Evolutionary conservation across 129 eudicot genomes (phyloP), one percentile per base, ranked within the genome.

Genomic region (Dittrichia graveolens): DNA sequence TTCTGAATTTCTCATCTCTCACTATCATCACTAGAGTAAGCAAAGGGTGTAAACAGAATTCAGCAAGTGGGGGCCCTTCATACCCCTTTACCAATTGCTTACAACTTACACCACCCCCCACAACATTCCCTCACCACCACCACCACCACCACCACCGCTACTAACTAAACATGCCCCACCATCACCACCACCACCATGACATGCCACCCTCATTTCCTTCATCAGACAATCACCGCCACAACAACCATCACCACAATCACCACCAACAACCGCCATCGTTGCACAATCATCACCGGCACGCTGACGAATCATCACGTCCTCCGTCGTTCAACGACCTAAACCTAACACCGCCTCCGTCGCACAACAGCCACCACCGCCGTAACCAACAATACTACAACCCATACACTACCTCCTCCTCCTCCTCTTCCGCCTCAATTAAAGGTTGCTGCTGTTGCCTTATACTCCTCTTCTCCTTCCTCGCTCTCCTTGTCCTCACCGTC

Each of bases 381-480:
- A n/a, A 71, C 68, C 57, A 44, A 37, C 10, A 39, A 62, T 14
- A 75, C 74, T 78, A 71, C 79, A 40, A 82, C 78, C 71, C 71
- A 19, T 75, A 61, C 31, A 9, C 50, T 42, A 16, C 54, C 48
- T 37, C 88, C 37, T 76, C 87, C 34, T 73, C 83, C 41, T 65
- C 84, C 48, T 83, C 96, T 39, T 56, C 88, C 47, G 89, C 98
- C 65, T 82, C 96, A 5, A 71, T 93, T 44, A 81, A 84, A 47
- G 98, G 98, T 75, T 93, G 98, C 70, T 90, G 96, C 80, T 93
- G 98, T 81, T 90, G 96, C 58, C 89, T 90, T 38, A 83, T 94
- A 84, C 93, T 90, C 72, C 85, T 88, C 59, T 80, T 90, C 82
- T 85, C 95, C 69, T 84, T 89, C 88, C 83, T 93, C 61, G 75